Evolutionary conservation across 1,284 basidiomycete genomes (phyloP).

Genomic region (Somion occarium): DNA sequence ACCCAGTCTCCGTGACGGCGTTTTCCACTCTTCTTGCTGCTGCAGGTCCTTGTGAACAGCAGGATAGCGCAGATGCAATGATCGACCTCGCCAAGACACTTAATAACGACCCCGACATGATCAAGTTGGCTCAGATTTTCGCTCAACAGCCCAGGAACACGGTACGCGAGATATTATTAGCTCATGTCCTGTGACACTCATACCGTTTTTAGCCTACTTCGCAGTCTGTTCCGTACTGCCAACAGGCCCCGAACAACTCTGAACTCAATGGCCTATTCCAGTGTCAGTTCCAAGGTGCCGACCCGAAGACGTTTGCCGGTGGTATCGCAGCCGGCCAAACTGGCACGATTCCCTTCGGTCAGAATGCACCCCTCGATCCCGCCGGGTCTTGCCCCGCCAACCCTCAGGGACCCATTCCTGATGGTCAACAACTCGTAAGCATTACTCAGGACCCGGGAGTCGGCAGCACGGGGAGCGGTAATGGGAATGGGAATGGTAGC

Average conservation of each 20-base stretch:
- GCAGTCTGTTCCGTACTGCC: slow-evolving; percentile 35
- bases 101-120: slow-evolving; percentile 50
- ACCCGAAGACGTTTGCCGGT: slow-evolving; percentile 30
- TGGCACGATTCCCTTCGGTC: slow-evolving; percentile 37
- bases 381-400: slow-evolving; percentile 38
- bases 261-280: slow-evolving; percentile 40
- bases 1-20: slow-evolving; percentile 44
- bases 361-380: slow-evolving; percentile 27
- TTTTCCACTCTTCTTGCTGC: slow-evolving; percentile 52
- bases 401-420: slow-evolving; percentile 35
- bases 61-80: slow-evolving; percentile 56
- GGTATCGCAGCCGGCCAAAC: slow-evolving; percentile 22
- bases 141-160: slow-evolving; percentile 54
- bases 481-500: slow-evolving; percentile 5
- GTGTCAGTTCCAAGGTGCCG: slow-evolving; percentile 35
- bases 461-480: not conserved
- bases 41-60: slow-evolving; percentile 55
- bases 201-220: slow-evolving; percentile 28
- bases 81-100: slow-evolving; percentile 56
- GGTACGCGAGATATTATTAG: slow-evolving; percentile 21
- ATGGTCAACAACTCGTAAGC: slow-evolving; percentile 46
- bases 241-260: slow-evolving; percentile 33
- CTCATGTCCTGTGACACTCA: not conserved
- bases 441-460: slow-evolving; percentile 40
- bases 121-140: slow-evolving; percentile 54